Conservation (phyloP, 163 green algal species). For the Volvox carteri region DNA sequence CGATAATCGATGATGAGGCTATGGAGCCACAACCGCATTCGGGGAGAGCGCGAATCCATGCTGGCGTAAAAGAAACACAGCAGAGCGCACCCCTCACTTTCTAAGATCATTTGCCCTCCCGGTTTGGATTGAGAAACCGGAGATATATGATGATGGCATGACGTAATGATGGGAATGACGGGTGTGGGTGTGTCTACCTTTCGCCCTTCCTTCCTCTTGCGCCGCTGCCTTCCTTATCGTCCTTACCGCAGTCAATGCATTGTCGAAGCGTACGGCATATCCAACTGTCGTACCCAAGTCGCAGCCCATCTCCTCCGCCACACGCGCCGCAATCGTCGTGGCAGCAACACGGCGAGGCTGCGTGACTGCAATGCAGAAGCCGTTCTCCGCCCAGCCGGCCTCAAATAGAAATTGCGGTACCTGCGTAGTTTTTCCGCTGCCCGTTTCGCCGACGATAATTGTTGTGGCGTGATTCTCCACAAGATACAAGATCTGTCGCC, state of each 20-base stretch:
- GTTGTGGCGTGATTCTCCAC: conserved; percentile 72
- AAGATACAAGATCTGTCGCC: conserved; percentile 70
- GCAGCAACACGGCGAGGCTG: conserved; percentile 97
- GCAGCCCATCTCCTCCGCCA: conserved; percentile 95
- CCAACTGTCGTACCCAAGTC: conserved; percentile 86
- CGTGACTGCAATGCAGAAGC: conserved; percentile 89
- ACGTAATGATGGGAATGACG: too few species aligned
- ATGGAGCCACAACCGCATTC: too few species aligned
- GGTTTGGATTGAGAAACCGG: too few species aligned
- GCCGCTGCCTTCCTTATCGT: too few species aligned
- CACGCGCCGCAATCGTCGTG: conserved; percentile 93
- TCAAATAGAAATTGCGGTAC: conserved; percentile 82
- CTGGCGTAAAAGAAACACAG: too few species aligned
- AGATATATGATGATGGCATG: too few species aligned
- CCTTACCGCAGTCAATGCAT: conserved; percentile 49
- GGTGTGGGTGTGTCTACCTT: too few species aligned
- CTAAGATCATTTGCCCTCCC: too few species aligned
- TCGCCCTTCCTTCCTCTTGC: too few species aligned
- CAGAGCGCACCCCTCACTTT: too few species aligned
- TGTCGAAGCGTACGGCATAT: conserved; percentile 97
- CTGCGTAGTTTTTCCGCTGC: conserved; percentile 93
- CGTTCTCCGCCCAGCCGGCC: conserved; percentile 78
- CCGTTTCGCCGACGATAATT: conserved; percentile 86
- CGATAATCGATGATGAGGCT: too few species aligned
- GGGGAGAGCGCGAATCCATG: too few species aligned